These are phyloP conservation scores for Ustilago tritici DNA, from an alignment of 1,284 basidiomycete genomes.

Conservation along the genomic window DNA sequence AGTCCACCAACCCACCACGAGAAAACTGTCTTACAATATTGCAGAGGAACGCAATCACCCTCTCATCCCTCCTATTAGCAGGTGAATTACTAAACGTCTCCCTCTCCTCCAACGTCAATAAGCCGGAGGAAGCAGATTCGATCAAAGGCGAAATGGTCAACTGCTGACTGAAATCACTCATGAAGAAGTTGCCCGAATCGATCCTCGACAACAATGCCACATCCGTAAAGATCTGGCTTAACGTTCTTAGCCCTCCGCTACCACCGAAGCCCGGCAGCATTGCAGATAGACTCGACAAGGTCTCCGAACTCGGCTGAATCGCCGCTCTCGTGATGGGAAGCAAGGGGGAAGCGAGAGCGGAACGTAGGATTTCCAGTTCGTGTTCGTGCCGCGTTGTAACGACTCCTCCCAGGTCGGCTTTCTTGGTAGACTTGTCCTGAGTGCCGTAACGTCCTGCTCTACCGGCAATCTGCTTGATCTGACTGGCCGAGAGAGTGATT, in stretches of 20 bases:
- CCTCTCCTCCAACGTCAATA: conserved; percentile 74
- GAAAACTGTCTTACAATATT: conserved; percentile 70
- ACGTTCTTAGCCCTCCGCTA: conserved; percentile 52
- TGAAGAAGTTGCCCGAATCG: conserved; percentile 73
- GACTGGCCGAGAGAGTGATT: conserved; percentile 78
- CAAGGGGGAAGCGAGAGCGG: conserved; percentile 72
- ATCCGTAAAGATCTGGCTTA: conserved; percentile 72
- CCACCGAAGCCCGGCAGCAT: conserved; percentile 69
- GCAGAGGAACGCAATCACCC: conserved; percentile 69
- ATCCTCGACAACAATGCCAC: conserved; percentile 73
- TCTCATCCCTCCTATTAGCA: conserved; percentile 72
- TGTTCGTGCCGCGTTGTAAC: conserved; percentile 77
- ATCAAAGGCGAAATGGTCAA: conserved; percentile 67
- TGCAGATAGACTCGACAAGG: conserved; percentile 69
- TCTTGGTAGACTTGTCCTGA: conserved; percentile 70
- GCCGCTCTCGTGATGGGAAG: conserved; percentile 72
- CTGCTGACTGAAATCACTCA: conserved; percentile 69
- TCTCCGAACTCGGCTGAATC: conserved; percentile 69
- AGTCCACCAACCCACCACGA: conserved; percentile 68
- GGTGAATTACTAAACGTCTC: conserved; percentile 72
- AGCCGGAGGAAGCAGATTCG: conserved; percentile 70
- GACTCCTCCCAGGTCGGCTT: conserved; percentile 54
- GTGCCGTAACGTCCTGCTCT: conserved; percentile 92
- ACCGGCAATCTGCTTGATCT: conserved; percentile 96
- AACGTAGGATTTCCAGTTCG: conserved; percentile 78